phyloP scores from a whole-genome alignment of 1,284 basidiomycete genomes.

The Moesziomyces antarcticus region DNA sequence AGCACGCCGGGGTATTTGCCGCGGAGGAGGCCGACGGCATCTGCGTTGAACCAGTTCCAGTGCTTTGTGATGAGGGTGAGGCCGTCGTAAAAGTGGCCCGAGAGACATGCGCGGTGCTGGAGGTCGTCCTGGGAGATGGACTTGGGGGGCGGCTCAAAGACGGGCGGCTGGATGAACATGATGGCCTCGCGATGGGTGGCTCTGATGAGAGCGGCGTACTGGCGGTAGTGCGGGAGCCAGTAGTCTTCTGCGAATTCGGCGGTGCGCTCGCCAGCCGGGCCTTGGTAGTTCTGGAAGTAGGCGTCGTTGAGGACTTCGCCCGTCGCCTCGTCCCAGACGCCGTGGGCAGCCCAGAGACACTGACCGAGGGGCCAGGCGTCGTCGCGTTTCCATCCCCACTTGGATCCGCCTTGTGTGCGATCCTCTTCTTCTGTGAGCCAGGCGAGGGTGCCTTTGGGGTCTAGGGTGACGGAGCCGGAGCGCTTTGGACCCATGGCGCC shows the following conservation, averaged over 20 bases:
- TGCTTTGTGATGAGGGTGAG: conserved; percentile 73
- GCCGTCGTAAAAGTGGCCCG: conserved; percentile 95
- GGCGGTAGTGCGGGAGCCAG: conserved; percentile 81
- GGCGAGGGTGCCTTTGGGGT: conserved; percentile 77
- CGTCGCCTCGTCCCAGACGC: conserved; percentile 84
- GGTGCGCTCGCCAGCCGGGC: conserved; percentile 68
- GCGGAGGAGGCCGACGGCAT: conserved; percentile 77
- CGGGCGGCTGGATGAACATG: conserved; percentile 89
- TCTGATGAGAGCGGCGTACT: conserved; percentile 77
- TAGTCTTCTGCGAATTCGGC: conserved; percentile 81
- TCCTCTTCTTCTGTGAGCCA: conserved; percentile 61
- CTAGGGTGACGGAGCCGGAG: conserved; percentile 79
- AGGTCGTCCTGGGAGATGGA: conserved; percentile 73
- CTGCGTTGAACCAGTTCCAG: conserved; percentile 87
- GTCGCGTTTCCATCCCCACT: conserved; percentile 85
- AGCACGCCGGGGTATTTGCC: conserved; percentile 78
- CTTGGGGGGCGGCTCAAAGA: conserved; percentile 80
- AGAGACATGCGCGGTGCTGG: conserved; percentile 79
- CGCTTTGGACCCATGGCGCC: conserved; percentile 81
- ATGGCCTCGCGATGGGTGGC: conserved; percentile 83
- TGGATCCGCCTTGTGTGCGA: conserved; percentile 35
- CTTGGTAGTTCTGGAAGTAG: conserved; percentile 75
- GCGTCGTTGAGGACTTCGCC: conserved; percentile 78
- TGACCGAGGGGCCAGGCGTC: conserved; percentile 82
- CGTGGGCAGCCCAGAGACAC: conserved; percentile 90